Evolutionary conservation across 345 rosid species (phyloP).

Genomic region (Syzygium aromaticum): DNA sequence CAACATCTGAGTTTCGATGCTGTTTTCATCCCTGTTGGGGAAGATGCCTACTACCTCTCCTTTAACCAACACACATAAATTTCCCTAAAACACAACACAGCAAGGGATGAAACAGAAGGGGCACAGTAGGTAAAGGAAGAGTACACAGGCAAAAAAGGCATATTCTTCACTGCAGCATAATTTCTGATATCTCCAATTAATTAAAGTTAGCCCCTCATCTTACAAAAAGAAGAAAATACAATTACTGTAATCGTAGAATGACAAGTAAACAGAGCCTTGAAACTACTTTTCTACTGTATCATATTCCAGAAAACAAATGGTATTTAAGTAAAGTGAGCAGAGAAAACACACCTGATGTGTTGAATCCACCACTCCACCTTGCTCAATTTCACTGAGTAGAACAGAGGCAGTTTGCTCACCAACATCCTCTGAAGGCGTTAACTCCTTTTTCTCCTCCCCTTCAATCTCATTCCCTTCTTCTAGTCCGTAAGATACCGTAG

Average conservation of each 20-base stretch:
- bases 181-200: not conserved
- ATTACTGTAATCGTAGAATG: not conserved
- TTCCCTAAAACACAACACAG: not conserved
- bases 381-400: conserved; percentile 84
- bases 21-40: not conserved
- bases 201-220: not conserved
- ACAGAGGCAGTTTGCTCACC: conserved; percentile 72
- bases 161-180: not conserved
- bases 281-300: not conserved
- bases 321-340: not conserved
- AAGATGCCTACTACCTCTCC: not conserved
- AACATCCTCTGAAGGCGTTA: conserved; percentile 62
- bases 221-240: not conserved
- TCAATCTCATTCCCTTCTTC: conserved; percentile 38
- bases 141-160: not conserved
- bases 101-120: not conserved
- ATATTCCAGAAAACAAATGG: not conserved
- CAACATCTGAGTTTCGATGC: not conserved
- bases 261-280: not conserved
- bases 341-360: conserved; percentile 64
- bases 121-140: not conserved
- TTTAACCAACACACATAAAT: not conserved
- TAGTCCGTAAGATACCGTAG: conserved; percentile 46
- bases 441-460: conserved; percentile 50
- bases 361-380: conserved; percentile 95